These are phyloP conservation scores for Camellia granthamiana DNA, from an alignment of 148 eudicot genomes.

Conservation along the genomic window DNA sequence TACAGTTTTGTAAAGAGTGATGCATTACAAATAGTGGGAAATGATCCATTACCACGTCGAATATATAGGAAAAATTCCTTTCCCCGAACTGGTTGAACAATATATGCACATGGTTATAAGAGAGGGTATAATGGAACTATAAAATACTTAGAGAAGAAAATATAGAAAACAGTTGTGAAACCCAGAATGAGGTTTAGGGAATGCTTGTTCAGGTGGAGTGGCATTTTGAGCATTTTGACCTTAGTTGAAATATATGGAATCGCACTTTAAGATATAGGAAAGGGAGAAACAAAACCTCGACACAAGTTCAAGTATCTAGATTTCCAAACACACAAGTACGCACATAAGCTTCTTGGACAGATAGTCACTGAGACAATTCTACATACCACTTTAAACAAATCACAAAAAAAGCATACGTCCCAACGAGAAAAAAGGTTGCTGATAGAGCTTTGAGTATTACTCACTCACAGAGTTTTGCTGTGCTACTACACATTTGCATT, in stretches of 20 bases:
- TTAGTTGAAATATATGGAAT: too few relatives aligned
- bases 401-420: background rate
- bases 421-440: slow-evolving; percentile 8
- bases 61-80: too few relatives aligned
- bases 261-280: too few relatives aligned
- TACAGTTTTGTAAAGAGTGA: background rate
- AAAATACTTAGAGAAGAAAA: background rate
- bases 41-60: too few relatives aligned
- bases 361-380: too few relatives aligned
- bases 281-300: background rate
- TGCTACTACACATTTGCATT: too few relatives aligned
- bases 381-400: background rate
- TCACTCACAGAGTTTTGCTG: too few relatives aligned
- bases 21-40: too few relatives aligned
- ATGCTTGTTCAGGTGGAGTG: background rate
- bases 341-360: too few relatives aligned
- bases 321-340: too few relatives aligned
- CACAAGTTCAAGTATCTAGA: background rate
- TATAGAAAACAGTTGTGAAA: background rate
- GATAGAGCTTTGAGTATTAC: background rate
- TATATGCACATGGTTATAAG: background rate
- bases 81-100: background rate
- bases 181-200: background rate
- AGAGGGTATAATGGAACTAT: background rate
- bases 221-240: background rate